Base-by-base conservation (phyloP, 495 filamentous ascomycete genomes). In the Lepraria neglecta region DNA sequence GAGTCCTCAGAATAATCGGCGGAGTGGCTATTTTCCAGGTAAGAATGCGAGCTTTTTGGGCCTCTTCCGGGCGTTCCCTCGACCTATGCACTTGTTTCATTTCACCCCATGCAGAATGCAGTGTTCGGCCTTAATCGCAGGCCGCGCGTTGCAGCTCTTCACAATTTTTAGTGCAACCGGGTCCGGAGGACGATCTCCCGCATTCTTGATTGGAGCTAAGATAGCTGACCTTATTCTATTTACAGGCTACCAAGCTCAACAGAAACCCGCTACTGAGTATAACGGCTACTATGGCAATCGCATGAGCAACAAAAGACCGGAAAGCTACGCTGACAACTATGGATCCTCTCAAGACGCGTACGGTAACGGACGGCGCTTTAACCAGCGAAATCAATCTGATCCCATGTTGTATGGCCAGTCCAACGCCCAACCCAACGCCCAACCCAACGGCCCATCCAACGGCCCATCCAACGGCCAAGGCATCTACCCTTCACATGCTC, bases 21-120 rank as follows among this genome's bases (percentile, higher is more conserved):
- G 87, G 63, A 67, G 56, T 43, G 90, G 86, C 68, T 86, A 86
- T 66, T 85, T 83, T 65, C 78, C 77, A 75, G 80, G 84, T 87
- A 73, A 65, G 77, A 40, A 19, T 3, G n/a, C 19, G 28, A 50
- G 28, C 12, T 15, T 35, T 19, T 56, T 46, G 21, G 27, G 7
- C 42, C 19, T n/a, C 52, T 53, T n/a, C 9, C 50, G 51, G 3
- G 9, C 31, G 28, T 54, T 24, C 31, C 31, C 31, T 54, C 21
- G 10, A n/a, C 7, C 50, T 30, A 48, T 47, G 60, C 58, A 48
- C 60, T 14, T 3, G 27, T 10, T 54, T n/a, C 28, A 58, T n/a
- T 12, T 12, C 0, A 10, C 42, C 21, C 53, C 19, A 24, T 19
- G 24, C 17, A 21, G 5, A 4, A 24, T 15, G 57, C 46, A n/a